Evolutionary conservation across 129 eudicot genomes (phyloP).

Genomic region (Rutidosis leptorrhynchoides): DNA sequence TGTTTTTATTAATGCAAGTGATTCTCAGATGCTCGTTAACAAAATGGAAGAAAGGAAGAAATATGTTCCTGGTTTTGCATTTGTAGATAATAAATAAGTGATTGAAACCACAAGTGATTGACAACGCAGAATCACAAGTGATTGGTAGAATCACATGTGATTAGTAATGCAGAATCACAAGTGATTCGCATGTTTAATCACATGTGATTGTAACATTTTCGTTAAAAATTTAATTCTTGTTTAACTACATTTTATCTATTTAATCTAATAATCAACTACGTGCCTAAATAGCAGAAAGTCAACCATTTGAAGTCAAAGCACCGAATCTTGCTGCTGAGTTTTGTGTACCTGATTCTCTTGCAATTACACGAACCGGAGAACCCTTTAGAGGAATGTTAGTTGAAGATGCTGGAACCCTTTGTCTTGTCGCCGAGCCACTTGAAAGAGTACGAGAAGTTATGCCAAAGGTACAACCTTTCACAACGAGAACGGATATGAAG

Average conservation of each 20-base stretch:
- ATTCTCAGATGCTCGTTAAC: too few species aligned
- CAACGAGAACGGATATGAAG: constrained; percentile 50
- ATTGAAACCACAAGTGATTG: too few species aligned
- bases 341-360: constrained; percentile 38
- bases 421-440: constrained; percentile 47
- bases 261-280: constrained; percentile 39
- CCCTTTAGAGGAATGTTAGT: constrained; percentile 60
- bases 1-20: too few species aligned
- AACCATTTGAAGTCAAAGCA: constrained; percentile 40
- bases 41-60: too few species aligned
- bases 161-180: too few species aligned
- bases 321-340: constrained; percentile 38
- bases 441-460: constrained; percentile 50
- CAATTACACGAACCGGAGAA: constrained; percentile 47
- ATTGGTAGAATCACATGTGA: too few species aligned
- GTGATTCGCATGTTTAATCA: too few species aligned
- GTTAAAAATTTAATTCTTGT: constrained; percentile 31
- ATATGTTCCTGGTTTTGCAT: too few species aligned
- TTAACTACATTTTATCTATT: constrained; percentile 25
- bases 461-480: constrained; percentile 40
- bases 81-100: too few species aligned
- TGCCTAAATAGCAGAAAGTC: constrained; percentile 35
- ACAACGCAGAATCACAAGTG: too few species aligned
- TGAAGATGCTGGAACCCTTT: constrained; percentile 91
- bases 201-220: constrained; percentile 58